Evolutionary conservation across 108 stramenopile genomes (phyloP).

Genomic region (Cyclotella choctawhatcheeana): DNA sequence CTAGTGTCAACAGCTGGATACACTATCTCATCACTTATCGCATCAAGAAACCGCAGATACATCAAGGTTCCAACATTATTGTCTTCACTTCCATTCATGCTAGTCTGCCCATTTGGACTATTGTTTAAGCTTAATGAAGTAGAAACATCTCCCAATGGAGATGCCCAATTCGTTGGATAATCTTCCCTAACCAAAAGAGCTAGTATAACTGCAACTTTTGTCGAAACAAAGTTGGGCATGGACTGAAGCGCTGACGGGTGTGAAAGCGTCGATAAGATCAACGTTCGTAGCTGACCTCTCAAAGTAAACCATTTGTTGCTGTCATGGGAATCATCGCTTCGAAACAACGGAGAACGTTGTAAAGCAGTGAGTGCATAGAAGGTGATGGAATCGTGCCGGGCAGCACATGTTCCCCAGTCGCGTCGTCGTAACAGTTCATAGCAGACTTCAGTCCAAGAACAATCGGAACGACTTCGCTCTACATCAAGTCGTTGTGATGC

Average conservation of each 20-base stretch:
- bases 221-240: slow-evolving; percentile 53
- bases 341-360: slow-evolving; percentile 26
- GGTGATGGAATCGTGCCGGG: slow-evolving; percentile 19
- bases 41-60: slow-evolving; percentile 36
- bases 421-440: slow-evolving; percentile 19
- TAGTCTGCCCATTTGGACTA: neutral
- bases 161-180: slow-evolving; percentile 50
- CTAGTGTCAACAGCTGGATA: slow-evolving; percentile 5
- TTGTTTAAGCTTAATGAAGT: slow-evolving; percentile 19
- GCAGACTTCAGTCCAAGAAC: slow-evolving; percentile 19
- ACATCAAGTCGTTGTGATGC: slow-evolving; percentile 25
- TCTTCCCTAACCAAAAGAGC: slow-evolving; percentile 56
- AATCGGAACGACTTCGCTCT: slow-evolving; percentile 8
- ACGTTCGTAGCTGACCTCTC: slow-evolving; percentile 29
- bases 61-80: slow-evolving; percentile 27
- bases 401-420: slow-evolving; percentile 15
- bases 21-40: slow-evolving; percentile 34
- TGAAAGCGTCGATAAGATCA: slow-evolving; percentile 25
- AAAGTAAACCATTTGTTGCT: slow-evolving; percentile 11
- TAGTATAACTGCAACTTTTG: slow-evolving; percentile 66
- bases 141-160: slow-evolving; percentile 58
- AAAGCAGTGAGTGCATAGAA: slow-evolving; percentile 63
- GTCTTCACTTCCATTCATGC: slow-evolving; percentile 3
- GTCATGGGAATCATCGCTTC: slow-evolving; percentile 5
- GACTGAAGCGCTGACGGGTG: slow-evolving; percentile 3